phyloP scores from a whole-genome alignment of 345 rosid genomes.

The Lepidium africanum region DNA sequence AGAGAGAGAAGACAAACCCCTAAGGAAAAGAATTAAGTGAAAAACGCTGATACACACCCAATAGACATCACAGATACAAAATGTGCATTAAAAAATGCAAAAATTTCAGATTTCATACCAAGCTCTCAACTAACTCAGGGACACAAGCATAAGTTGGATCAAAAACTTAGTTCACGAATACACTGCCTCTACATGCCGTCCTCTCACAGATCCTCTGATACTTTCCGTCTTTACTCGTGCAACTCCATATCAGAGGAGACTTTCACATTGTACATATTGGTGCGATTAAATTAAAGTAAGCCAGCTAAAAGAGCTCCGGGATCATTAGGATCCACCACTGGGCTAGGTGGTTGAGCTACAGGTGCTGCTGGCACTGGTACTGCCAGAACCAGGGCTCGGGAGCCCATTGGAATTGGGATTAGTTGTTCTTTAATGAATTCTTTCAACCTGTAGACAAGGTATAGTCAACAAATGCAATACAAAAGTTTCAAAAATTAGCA shows the following conservation, averaged over 20 bases:
- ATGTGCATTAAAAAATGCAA: constrained; percentile 12
- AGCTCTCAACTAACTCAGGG: neutral
- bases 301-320: constrained; percentile 87
- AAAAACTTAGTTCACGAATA: neutral
- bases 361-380: constrained; percentile 35
- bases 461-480: neutral
- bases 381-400: constrained; percentile 34
- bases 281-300: constrained; percentile 38
- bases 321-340: constrained; percentile 42
- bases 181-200: neutral
- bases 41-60: neutral
- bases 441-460: constrained; percentile 56
- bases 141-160: neutral
- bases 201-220: neutral
- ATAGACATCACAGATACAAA: neutral
- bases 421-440: constrained; percentile 88
- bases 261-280: neutral
- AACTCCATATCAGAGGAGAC: neutral
- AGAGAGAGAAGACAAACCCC: neutral
- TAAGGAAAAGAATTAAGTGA: neutral
- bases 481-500: neutral
- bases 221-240: neutral
- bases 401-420: constrained; percentile 42
- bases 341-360: constrained; percentile 36
- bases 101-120: neutral